Base-by-base conservation (phyloP, 2,329 filamentous ascomycete species). In the Nigrospora oryzae region DNA sequence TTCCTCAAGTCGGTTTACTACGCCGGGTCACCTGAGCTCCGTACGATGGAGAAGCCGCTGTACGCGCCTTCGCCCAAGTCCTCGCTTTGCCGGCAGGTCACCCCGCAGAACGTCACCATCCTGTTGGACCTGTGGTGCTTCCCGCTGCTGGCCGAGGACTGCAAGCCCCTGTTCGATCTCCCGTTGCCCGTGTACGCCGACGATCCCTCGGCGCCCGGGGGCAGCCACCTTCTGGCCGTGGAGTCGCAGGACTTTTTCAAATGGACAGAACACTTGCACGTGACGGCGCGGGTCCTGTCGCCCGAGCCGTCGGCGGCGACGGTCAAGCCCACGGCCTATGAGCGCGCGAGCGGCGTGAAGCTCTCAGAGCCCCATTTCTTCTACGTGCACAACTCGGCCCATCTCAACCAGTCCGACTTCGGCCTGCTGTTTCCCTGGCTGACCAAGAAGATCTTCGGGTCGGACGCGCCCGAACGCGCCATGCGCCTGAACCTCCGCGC, bases 71-170 rank as follows among this genome's bases (percentile, higher is more conserved):
- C 65, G 1, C 57, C 66, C 6, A 65, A 71, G 38, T 83, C 80
- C 0, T 64, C 69, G 0, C 69, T 93, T 19, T 65, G 73, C 36
- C 61, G 62, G 2, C 87, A 91, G 59, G 76, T 94, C 50, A 89
- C 83, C 0, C 73, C 82, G 1, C 67, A 70, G 36, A 85, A 78
- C 10, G 75, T 84, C 0, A 68, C 81, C 1, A 73, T 88, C 46
- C 69, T 94, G 1, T 75, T 94, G 11, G 89, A 95, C 56, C 81
- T 89, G 65, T 94, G 87, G 87, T 83, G 81, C 49, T 74, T 90
- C 51, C 85, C 88, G 1, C 68, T 91, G 28, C 69, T 83, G 36
- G 79, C 79, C 2, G 75, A 77, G 5, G 66, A 73, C 35, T 84
- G 83, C 2, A 65, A 71, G 11, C 76, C 81, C 51, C 74, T 94